Evolutionary conservation across 2,329 filamentous ascomycete genomes (phyloP), one percentile per base, ranked within the genome.

Genomic region (Alternaria novae-zelandiae): DNA sequence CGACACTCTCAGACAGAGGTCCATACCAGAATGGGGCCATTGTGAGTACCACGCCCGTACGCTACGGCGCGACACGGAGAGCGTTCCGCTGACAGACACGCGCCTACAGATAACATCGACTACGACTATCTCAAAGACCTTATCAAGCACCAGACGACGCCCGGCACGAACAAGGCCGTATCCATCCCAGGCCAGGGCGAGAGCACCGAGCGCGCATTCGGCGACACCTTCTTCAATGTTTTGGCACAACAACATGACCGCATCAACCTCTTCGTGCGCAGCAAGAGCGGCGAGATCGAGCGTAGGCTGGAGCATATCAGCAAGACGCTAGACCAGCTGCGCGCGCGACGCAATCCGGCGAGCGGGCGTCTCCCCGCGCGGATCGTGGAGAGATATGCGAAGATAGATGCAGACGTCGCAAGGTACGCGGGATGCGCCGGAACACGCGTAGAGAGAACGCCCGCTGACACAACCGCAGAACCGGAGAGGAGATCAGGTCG

Each of bases 81-180:
- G n/a, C 47, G 13, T 25, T 47, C 49, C 26, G 56, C 72, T 76
- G 54, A 74, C 65, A 56, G 15, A 30, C 46, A 30, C 46, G 56
- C 55, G 56, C 56, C 12, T 54, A 20, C 78, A 93, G 90, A 94
- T 78, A 96, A 96, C 80, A 89, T 96, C 80, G 93, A 96, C 79
- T 96, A 96, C 84, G 93, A 95, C 78, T 91, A 91, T 53, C 86
- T 96, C 67, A 96, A 96, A 81, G 87, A 92, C 78, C 86, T 92
- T 74, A 95, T 96, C 83, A 96, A 95, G 79, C 87, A 87, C 64
- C 88, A 93, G 76, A 96, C 93, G 2, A 90, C 89, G 12, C 87
- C 86, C 47, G 88, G 90, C 78, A 88, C 91, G 72, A 90, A 89
- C 26, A 85, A 84, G 70, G 90, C 91, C 49, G 88, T 94, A 59